Conservation (phyloP, 106 monocot species). For the Ottelia alismoides region DNA sequence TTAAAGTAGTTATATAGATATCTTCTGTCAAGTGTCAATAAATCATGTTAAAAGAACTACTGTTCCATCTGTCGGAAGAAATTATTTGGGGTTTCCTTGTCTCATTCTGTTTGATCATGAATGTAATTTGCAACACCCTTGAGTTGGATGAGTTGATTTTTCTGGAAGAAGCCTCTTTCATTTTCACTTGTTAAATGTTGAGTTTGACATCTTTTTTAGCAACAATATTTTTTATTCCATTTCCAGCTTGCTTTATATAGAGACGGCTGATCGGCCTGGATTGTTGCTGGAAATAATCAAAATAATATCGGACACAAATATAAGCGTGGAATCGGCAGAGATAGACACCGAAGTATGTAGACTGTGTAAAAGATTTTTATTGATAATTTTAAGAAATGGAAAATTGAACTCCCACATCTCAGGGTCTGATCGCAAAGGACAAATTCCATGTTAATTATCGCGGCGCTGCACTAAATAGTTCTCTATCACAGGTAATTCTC, state of each 20-base stretch:
- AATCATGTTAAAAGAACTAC: no score
- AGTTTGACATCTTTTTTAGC: neutral
- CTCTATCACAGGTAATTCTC: conserved; percentile 64
- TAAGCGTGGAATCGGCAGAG: conserved; percentile 87
- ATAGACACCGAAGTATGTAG: conserved; percentile 75
- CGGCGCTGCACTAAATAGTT: conserved; percentile 59
- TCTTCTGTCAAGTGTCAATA: no score
- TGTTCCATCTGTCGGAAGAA: no score
- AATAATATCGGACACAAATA: conserved; percentile 71
- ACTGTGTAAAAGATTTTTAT: neutral
- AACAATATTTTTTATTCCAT: neutral
- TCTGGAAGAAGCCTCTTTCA: no score
- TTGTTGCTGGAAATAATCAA: conserved; percentile 67
- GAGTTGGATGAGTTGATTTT: no score
- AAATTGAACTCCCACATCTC: neutral
- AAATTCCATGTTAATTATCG: conserved; percentile 94
- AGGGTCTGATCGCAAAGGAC: conserved; percentile 93
- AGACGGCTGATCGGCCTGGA: conserved; percentile 91
- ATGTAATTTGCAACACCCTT: no score
- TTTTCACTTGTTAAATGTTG: no score
- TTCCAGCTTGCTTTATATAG: conserved; percentile 70
- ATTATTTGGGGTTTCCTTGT: no score
- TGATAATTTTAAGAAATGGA: neutral
- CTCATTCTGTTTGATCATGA: no score
- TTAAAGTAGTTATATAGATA: no score